Evolutionary conservation across 192 early-diverging fungal species (phyloP).

Genomic region (Coemansia reversa): DNA sequence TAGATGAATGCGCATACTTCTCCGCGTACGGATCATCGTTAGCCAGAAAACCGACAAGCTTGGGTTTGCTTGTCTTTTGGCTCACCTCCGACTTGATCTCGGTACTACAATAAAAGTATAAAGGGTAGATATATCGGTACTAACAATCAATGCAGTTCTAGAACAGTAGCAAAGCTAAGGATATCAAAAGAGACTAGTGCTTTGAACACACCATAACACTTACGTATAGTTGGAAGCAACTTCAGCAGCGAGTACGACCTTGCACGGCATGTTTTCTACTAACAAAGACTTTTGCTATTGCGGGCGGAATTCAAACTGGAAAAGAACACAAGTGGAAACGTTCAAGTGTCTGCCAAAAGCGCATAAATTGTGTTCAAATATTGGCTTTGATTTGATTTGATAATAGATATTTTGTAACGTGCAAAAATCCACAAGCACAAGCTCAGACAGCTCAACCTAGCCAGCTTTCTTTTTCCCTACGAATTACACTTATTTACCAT

Average conservation of each 20-base stretch:
- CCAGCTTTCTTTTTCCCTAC: neutral
- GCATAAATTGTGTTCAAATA: neutral
- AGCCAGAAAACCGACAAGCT: slow-evolving; percentile 91
- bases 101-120: slow-evolving; percentile 7
- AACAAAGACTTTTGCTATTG: neutral
- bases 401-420: neutral
- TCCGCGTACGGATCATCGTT: slow-evolving; percentile 89
- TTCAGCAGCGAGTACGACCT: slow-evolving; percentile 56
- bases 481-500: neutral
- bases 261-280: slow-evolving; percentile 50
- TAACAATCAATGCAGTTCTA: neutral
- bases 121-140: neutral
- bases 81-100: slow-evolving; percentile 61
- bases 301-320: slow-evolving; percentile 9
- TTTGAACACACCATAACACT: slow-evolving; percentile 10
- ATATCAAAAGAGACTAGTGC: neutral
- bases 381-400: neutral
- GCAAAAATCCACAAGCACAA: neutral
- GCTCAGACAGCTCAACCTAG: neutral
- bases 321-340: slow-evolving; percentile 8
- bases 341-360: neutral
- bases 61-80: slow-evolving; percentile 61
- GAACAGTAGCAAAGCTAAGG: neutral
- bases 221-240: slow-evolving; percentile 56
- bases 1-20: slow-evolving; percentile 96